Percentiles rank a stretch among this genome's conserved stretches.
phyloP scores from a whole-genome alignment of 768 basidiomycete genomes.

The Leccinum variicolor region DNA sequence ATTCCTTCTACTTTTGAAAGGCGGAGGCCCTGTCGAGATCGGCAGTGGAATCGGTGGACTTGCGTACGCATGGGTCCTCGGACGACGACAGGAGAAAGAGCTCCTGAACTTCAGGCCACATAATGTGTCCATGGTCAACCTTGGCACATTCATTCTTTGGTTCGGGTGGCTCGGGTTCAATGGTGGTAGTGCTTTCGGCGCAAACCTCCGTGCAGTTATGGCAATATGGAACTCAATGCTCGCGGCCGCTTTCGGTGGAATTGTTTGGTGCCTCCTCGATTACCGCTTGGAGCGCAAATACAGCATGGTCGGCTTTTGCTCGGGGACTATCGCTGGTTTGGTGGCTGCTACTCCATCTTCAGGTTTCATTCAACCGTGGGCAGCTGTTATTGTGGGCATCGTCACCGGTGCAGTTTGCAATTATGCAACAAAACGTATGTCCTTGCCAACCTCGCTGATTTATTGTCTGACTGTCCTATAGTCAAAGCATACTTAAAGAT shows the following conservation, averaged over 20 bases:
- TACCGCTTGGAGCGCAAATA: conserved; percentile 77
- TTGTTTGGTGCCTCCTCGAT: conserved; percentile 82
- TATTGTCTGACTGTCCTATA: conserved; percentile 27
- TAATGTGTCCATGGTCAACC: conserved; percentile 77
- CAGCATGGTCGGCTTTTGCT: conserved; percentile 89
- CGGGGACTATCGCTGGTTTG: conserved; percentile 83
- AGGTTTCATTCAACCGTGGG: conserved; percentile 77
- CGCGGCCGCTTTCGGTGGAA: conserved; percentile 74
- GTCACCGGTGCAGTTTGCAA: conserved; percentile 73
- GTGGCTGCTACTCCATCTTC: conserved; percentile 89
- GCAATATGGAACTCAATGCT: conserved; percentile 91
- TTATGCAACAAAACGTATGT: conserved; percentile 77
- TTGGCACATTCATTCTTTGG: conserved; percentile 86
- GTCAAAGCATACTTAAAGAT: conserved; percentile 68
- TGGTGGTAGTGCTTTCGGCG: conserved; percentile 84
- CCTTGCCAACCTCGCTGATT: neutral
- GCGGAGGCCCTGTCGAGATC: conserved; percentile 87
- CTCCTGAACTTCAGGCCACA: conserved; percentile 82
- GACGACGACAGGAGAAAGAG: conserved; percentile 70
- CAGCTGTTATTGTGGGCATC: conserved; percentile 71
- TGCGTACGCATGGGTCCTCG: conserved; percentile 85
- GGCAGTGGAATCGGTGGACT: conserved; percentile 82
- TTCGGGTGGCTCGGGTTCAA: conserved; percentile 92
- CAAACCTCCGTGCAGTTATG: conserved; percentile 81
- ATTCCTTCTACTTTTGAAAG: conserved; percentile 31